A percentile compares a stretch with the other conserved stretches of the same genome.
Evolutionary conservation across 1,284 basidiomycete species (phyloP).

Genomic region (Ustilago curta): DNA sequence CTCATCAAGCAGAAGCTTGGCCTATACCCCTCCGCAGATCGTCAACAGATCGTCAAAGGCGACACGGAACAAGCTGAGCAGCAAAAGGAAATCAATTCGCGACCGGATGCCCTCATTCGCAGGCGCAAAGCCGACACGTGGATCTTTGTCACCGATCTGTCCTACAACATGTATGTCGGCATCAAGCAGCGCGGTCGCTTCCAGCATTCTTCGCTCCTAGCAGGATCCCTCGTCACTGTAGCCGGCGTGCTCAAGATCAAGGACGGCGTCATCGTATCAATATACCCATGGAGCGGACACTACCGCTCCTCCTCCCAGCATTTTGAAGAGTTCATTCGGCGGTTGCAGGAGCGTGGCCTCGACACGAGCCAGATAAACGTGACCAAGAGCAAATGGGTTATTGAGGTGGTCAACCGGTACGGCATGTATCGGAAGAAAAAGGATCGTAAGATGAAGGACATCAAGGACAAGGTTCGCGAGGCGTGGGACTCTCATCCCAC

Average conservation of each 20-base stretch:
- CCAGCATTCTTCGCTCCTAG: constrained; percentile 54
- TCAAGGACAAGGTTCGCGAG: constrained; percentile 31
- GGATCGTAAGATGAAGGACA: constrained; percentile 40
- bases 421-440: constrained; percentile 53
- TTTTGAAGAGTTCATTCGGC: constrained; percentile 49
- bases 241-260: constrained; percentile 55
- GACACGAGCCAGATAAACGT: constrained; percentile 54
- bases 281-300: constrained; percentile 56
- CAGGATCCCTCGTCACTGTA: constrained; percentile 48
- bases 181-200: constrained; percentile 57
- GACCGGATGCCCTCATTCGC: constrained; percentile 41
- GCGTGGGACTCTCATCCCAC: constrained; percentile 31
- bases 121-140: constrained; percentile 39
- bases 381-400: constrained; percentile 51
- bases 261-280: constrained; percentile 52
- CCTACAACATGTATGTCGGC: constrained; percentile 54
- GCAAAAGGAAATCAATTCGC: background rate
- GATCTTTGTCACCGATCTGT: constrained; percentile 54
- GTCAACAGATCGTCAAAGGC: constrained; percentile 40
- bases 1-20: constrained; percentile 47
- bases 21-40: constrained; percentile 34
- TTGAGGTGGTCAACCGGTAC: constrained; percentile 53
- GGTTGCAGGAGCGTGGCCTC: constrained; percentile 41
- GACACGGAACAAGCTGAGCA: constrained; percentile 5
- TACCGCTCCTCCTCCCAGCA: constrained; percentile 51